A percentile compares a stretch with the other conserved stretches of the same genome.
Conservation (phyloP, 1,284 basidiomycete species). For the Apiotrichum mycotoxinovorans region DNA sequence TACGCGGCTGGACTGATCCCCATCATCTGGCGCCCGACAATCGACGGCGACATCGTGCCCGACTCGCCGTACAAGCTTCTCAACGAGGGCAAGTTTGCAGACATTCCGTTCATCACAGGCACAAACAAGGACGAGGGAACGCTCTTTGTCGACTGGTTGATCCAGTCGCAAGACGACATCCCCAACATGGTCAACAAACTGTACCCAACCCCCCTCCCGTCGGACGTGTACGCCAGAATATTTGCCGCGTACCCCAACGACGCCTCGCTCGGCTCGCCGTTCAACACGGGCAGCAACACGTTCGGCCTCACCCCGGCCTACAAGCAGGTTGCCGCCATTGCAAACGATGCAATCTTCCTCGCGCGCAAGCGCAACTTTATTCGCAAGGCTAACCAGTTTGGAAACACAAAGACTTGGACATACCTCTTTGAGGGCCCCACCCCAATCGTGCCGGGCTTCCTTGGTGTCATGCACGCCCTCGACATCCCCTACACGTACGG, state of each 20-base stretch:
- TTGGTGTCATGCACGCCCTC: constrained; percentile 20
- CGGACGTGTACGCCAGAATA: constrained; percentile 19
- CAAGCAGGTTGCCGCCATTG: constrained; percentile 32
- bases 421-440: constrained; percentile 31
- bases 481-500: constrained; percentile 36
- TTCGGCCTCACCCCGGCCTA: constrained; percentile 29
- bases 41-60: constrained; percentile 26
- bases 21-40: constrained; percentile 13
- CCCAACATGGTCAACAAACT: constrained; percentile 16
- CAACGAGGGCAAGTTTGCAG: constrained; percentile 16
- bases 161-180: not conserved
- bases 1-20: not conserved
- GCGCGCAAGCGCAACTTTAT: constrained; percentile 33
- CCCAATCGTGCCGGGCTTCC: not conserved
- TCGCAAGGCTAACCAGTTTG: constrained; percentile 25
- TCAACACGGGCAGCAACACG: constrained; percentile 41
- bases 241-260: constrained; percentile 31
- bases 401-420: constrained; percentile 32
- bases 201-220: constrained; percentile 18
- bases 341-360: constrained; percentile 37
- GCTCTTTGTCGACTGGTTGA: constrained; percentile 13
- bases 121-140: constrained; percentile 26
- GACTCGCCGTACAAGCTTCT: constrained; percentile 20
- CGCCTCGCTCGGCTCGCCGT: constrained; percentile 37
- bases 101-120: constrained; percentile 33